Evolutionary conservation across 2,329 filamentous ascomycete species (phyloP).

Genomic region (Fusarium proliferatum): DNA sequence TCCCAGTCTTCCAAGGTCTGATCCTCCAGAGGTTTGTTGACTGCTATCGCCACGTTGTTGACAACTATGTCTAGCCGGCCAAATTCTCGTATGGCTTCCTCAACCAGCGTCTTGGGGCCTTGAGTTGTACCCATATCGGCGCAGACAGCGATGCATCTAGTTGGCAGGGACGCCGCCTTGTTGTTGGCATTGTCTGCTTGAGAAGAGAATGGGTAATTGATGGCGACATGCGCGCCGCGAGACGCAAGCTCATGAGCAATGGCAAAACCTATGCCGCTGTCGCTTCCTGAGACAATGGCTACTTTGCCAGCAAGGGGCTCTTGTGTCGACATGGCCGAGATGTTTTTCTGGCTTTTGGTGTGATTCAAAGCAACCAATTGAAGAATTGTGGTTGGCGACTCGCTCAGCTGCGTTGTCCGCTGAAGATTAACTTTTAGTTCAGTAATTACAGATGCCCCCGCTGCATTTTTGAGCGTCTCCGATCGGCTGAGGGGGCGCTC

Average conservation of each 20-base stretch:
- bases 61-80: background rate
- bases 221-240: background rate
- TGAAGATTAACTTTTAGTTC: too few species aligned
- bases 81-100: fast-evolving
- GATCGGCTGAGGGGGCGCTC: background rate
- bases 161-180: background rate
- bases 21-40: background rate
- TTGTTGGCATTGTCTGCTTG: constrained; percentile 20
- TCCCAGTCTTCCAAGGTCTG: background rate
- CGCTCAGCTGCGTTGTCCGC: background rate
- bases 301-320: background rate
- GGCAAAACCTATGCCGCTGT: background rate
- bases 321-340: background rate
- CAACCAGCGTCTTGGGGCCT: background rate
- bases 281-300: background rate
- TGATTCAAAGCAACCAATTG: background rate
- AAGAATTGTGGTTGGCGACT: too few species aligned
- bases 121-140: background rate
- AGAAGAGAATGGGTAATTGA: background rate
- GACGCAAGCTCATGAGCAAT: background rate
- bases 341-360: background rate
- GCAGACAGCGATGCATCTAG: background rate
- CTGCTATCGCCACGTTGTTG: background rate
- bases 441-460: background rate
- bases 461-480: background rate